phyloP scores from a whole-genome alignment of 2,329 filamentous ascomycete species.

The Pseudogymnoascus verrucosus region DNA sequence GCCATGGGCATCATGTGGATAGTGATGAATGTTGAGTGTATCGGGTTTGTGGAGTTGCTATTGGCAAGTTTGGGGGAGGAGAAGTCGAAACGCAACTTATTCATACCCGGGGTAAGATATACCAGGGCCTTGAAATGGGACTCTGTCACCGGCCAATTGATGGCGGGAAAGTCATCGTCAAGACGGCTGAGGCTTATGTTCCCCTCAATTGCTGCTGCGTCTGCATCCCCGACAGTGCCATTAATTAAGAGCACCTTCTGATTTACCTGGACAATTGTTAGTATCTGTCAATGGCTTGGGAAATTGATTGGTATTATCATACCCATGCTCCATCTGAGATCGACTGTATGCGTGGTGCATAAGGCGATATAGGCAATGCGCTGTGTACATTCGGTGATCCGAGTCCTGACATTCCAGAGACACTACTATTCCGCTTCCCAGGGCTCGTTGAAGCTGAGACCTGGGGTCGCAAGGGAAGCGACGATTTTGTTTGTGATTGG shows the following conservation, averaged over 20 bases:
- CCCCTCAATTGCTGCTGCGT: conserved; percentile 65
- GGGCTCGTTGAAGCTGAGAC: conserved; percentile 42
- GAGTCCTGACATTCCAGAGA: conserved; percentile 55
- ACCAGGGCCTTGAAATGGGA: conserved; percentile 89
- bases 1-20: conserved; percentile 80
- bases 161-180: conserved; percentile 77
- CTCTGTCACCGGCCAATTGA: conserved; percentile 77
- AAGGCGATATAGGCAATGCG: conserved; percentile 58
- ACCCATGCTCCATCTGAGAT: conserved; percentile 80
- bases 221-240: conserved; percentile 70
- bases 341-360: conserved; percentile 72
- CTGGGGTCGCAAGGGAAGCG: conserved; percentile 26
- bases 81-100: conserved; percentile 83
- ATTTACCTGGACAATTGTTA: conserved; percentile 56
- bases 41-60: conserved; percentile 55
- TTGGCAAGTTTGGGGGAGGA: conserved; percentile 71
- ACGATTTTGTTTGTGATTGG: conserved; percentile 43
- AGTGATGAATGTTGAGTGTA: conserved; percentile 72
- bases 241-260: conserved; percentile 81
- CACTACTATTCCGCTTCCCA: conserved; percentile 38
- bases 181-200: conserved; percentile 70
- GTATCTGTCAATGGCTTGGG: conserved; percentile 12
- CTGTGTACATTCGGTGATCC: conserved; percentile 36
- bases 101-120: conserved; percentile 85
- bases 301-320: conserved; percentile 30